Conservation (phyloP, 345 rosid genomes). For the Hevea brasiliensis region DNA sequence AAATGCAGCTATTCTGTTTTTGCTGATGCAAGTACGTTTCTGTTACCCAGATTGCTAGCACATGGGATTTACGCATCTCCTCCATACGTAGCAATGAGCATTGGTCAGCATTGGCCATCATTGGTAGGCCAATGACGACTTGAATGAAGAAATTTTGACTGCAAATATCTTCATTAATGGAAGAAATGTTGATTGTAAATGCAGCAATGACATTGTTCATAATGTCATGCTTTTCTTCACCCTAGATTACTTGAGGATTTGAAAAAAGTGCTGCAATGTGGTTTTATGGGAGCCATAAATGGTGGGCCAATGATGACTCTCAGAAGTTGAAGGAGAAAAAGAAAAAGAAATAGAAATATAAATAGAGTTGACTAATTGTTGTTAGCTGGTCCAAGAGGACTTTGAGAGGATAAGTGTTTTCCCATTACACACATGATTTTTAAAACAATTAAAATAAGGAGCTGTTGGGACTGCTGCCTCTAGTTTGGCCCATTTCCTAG, state of each 20-base stretch:
- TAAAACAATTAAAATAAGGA: no score
- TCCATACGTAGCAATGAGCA: background rate
- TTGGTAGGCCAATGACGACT: background rate
- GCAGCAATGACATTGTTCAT: background rate
- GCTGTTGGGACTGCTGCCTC: no score
- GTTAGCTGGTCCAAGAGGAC: no score
- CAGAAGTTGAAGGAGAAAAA: no score
- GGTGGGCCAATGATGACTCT: no score
- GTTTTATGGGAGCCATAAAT: no score
- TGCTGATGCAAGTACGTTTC: slow-evolving; percentile 55
- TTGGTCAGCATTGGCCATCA: background rate
- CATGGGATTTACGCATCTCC: slow-evolving; percentile 1
- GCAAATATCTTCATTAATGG: background rate
- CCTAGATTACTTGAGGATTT: background rate
- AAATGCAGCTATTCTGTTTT: slow-evolving; percentile 62
- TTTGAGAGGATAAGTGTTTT: no score
- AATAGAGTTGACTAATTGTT: no score
- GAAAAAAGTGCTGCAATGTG: no score
- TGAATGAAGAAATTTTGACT: background rate
- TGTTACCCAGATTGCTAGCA: slow-evolving; percentile 8
- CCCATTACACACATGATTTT: no score
- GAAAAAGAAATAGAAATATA: no score
- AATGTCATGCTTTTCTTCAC: background rate
- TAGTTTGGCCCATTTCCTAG: no score
- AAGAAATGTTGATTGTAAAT: background rate